A percentile compares a stretch with the other conserved stretches of the same genome.
Conservation (phyloP, 352 stramenopile species). For the Pythium oligandrum region DNA sequence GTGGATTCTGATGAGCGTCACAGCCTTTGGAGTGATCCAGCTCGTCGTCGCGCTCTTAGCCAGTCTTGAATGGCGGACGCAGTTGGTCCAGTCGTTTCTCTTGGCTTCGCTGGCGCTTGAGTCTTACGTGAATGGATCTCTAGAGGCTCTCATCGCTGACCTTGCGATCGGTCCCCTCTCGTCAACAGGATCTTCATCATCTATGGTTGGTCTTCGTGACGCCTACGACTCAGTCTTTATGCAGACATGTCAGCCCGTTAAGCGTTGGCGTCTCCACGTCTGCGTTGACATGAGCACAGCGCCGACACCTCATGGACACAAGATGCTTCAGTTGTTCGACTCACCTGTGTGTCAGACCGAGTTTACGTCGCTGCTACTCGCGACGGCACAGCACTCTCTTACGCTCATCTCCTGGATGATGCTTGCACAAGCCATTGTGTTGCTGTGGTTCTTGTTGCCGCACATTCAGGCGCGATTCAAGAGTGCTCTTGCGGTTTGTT, state of each 20-base stretch:
- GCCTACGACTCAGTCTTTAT: conserved; percentile 15
- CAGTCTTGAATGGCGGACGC: conserved; percentile 1
- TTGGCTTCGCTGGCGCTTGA: conserved; percentile 12
- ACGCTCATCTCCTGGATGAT: conserved; percentile 16
- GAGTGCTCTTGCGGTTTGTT: no score
- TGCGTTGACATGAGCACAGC: conserved; percentile 1
- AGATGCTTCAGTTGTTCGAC: conserved; percentile 9
- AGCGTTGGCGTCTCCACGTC: conserved; percentile 15
- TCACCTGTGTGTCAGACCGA: conserved; percentile 19
- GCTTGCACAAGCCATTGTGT: conserved; percentile 6
- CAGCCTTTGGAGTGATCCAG: conserved; percentile 16
- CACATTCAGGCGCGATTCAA: conserved; percentile 1
- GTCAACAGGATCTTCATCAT: not conserved
- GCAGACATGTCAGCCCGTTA: conserved; percentile 22
- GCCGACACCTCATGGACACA: not conserved
- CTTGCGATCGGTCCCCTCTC: no score
- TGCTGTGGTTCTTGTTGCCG: conserved; percentile 18
- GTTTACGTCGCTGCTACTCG: conserved; percentile 15
- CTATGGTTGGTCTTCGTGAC: conserved; percentile 2
- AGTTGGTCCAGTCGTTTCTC: conserved; percentile 7
- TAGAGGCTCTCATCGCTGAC: no score
- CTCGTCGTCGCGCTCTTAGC: conserved; percentile 3
- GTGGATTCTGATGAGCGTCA: conserved; percentile 24
- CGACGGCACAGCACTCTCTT: conserved; percentile 9
- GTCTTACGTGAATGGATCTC: conserved; percentile 3